Evolutionary conservation across 108 stramenopile genomes (phyloP), one percentile per base, ranked within the genome.

Genomic region (Skeletonema potamos): DNA sequence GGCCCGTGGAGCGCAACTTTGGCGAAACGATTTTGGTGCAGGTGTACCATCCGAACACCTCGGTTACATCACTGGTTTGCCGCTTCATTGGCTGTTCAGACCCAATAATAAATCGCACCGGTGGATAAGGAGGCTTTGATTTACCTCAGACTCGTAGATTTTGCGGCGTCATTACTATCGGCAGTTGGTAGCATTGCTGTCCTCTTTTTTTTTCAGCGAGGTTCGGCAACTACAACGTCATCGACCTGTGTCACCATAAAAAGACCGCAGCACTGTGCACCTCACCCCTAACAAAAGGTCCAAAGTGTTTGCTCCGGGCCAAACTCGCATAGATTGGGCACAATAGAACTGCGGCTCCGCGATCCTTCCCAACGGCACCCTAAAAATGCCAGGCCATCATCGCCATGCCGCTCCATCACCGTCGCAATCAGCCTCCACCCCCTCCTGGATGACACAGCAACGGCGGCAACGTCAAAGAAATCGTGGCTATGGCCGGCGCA

Each of bases 401-500:
- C 3, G 18, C 18, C 22, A 51, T 51, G 48, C 48, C 22, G 48
- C 44, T 46, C 18, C 48, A 1, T 51, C 48, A 24, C 48, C 48
- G 22, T 51, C 48, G 22, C 6, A 22, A 51, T 6, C 48, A 20
- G 48, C 48, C 48, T 70, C 72, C 36, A 66, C 66, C 28, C 66
- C 66, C 17, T 57, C 63, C 28, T 73, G 72, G 72, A 73, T 73
- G 72, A 56, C 72, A 18, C 33, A 64, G 0, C 62, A 73, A 43
- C 62, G 72, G n/a, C 32, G 62, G 6, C 62, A 41, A 64, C 72
- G 72, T 12, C 28, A 29, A 29, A 27, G 54, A 43, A 57, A 56
- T 18, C 62, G 62, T 28, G 72, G 72, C 26, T 73, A 73, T 29
- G 72, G 72, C 8, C 51, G 62, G 18, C 62, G 72, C 22, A 51